phyloP scores from a whole-genome alignment of 371 early-diverging fungal species.

The Rhizopus microsporus region DNA sequence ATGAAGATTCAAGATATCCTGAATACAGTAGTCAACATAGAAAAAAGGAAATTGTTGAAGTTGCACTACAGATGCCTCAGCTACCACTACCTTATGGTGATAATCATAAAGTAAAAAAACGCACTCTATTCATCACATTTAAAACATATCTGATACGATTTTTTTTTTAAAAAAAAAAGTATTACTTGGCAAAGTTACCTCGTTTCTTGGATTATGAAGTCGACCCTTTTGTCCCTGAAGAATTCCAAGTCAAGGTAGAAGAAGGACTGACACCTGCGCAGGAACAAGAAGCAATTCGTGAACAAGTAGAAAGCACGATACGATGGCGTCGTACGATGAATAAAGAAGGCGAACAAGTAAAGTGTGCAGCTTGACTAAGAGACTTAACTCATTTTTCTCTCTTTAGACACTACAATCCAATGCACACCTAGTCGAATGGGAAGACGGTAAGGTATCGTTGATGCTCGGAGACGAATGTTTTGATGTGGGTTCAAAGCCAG shows the following conservation, averaged over 20 bases:
- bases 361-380: constrained; percentile 7
- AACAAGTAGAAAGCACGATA: constrained; percentile 74
- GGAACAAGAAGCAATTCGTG: constrained; percentile 46
- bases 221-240: constrained; percentile 66
- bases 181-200: constrained; percentile 72
- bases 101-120: constrained; percentile 40
- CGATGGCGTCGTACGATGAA: constrained; percentile 70
- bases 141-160: not conserved
- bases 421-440: constrained; percentile 82
- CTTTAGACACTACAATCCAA: constrained; percentile 68
- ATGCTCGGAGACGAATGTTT: constrained; percentile 79
- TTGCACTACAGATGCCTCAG: constrained; percentile 38
- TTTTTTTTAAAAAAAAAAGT: constrained; percentile 45
- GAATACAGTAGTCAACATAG: constrained; percentile 30
- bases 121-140: too few species aligned
- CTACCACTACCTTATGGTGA: constrained; percentile 39
- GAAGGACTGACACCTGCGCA: constrained; percentile 42
- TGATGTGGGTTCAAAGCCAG: constrained; percentile 61
- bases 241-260: constrained; percentile 55
- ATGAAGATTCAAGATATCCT: constrained; percentile 21
- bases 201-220: constrained; percentile 72
- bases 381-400: constrained; percentile 8
- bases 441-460: constrained; percentile 75
- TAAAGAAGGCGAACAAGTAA: constrained; percentile 40
- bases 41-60: constrained; percentile 38